Percentiles rank a stretch among this genome's conserved stretches.
phyloP scores from a whole-genome alignment of 2,329 filamentous ascomycete genomes.

The Colletotrichum spinosum region DNA sequence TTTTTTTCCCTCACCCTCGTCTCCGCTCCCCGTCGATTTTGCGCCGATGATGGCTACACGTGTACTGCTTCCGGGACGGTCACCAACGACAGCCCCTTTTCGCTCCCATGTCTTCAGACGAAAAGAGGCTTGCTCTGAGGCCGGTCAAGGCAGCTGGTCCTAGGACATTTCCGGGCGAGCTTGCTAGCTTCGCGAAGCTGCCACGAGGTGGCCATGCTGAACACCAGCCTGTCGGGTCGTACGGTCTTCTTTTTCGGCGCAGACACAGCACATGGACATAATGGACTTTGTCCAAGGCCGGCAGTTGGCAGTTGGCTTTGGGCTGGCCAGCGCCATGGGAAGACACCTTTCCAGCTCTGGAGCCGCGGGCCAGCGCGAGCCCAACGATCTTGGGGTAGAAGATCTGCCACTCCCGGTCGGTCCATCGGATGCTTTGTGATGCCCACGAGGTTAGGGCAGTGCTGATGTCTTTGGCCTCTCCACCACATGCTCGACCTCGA shows the following conservation, averaged over 20 bases:
- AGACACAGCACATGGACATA: not conserved
- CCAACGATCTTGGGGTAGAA: slow-evolving; percentile 16
- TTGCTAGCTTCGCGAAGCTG: slow-evolving; percentile 13
- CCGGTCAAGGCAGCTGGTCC: slow-evolving; percentile 5
- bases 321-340: slow-evolving; percentile 3
- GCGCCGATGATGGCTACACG: not conserved
- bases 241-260: not conserved
- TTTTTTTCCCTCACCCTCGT: not conserved
- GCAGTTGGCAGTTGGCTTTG: slow-evolving; percentile 5
- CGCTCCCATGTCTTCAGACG: not conserved
- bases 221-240: slow-evolving; percentile 15
- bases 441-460: not conserved
- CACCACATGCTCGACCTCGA: not conserved
- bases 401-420: slow-evolving; percentile 9
- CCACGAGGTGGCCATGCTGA: slow-evolving; percentile 36
- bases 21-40: slow-evolving; percentile 25
- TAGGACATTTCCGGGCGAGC: slow-evolving; percentile 21
- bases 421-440: not conserved
- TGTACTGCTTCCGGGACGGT: slow-evolving; percentile 6
- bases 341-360: not conserved
- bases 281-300: slow-evolving; percentile 16
- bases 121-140: slow-evolving; percentile 23
- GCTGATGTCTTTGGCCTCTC: not conserved
- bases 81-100: slow-evolving; percentile 14
- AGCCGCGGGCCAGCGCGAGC: not conserved